These are phyloP conservation scores for Aegilops longissima DNA, from an alignment of 176 grass and related monocot species.

Conservation along the genomic window DNA sequence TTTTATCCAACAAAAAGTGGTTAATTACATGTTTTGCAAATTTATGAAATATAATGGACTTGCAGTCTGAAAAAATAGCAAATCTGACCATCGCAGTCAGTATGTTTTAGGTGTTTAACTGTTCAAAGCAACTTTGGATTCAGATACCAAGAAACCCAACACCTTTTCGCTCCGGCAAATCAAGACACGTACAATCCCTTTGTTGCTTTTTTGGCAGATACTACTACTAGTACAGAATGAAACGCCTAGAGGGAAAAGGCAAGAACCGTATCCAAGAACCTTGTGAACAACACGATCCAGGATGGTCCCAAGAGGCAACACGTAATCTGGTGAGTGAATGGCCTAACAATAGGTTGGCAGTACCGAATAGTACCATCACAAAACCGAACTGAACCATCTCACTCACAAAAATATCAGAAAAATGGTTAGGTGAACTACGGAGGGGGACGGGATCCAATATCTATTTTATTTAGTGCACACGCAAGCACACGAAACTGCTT, in stretches of 20 bases:
- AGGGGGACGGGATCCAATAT: neutral
- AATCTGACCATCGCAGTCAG: neutral
- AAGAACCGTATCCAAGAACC: conserved; percentile 27
- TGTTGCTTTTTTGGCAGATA: neutral
- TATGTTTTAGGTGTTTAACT: neutral
- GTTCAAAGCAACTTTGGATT: conserved; percentile 5
- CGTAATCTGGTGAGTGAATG: neutral
- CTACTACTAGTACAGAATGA: neutral
- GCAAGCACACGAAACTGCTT: neutral
- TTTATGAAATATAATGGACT: neutral
- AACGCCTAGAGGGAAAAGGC: conserved; percentile 20
- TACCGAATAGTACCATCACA: neutral
- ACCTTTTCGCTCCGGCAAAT: conserved; percentile 4
- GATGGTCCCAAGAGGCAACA: neutral
- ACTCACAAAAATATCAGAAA: neutral
- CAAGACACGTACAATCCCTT: conserved; percentile 18
- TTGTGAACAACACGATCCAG: neutral
- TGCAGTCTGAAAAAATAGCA: neutral
- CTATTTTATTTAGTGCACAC: neutral
- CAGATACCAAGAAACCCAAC: conserved; percentile 24
- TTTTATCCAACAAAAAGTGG: neutral
- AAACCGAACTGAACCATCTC: neutral
- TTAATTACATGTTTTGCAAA: neutral
- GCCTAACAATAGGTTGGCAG: neutral
- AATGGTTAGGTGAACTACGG: neutral